Evolutionary conservation across 2,329 filamentous ascomycete species (phyloP).

Genomic region (Aschersonia sp.): DNA sequence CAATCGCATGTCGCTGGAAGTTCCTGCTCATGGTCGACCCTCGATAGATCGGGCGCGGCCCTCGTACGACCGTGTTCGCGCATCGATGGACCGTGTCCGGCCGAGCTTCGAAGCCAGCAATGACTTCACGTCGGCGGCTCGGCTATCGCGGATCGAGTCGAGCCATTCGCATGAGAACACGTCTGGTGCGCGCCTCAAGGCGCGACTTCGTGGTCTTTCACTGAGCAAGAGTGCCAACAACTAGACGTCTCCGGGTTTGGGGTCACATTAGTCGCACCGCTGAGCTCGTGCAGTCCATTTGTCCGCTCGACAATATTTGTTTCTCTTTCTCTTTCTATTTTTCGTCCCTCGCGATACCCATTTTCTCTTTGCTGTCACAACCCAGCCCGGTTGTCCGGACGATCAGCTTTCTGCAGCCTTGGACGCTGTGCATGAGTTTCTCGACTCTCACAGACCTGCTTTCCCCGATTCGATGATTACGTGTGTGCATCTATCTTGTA

Average conservation of each 20-base stretch:
- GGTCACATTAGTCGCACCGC: no score
- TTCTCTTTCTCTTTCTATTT: not conserved
- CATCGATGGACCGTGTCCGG: conserved; percentile 74
- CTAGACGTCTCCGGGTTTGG: not conserved
- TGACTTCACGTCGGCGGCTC: conserved; percentile 83
- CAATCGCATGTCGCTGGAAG: conserved; percentile 39
- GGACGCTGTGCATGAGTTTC: conserved; percentile 32
- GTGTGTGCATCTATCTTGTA: no score
- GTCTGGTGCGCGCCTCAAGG: conserved; percentile 14
- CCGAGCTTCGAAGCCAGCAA: conserved; percentile 75
- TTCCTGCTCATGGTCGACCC: conserved; percentile 24
- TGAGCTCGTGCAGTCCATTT: not conserved
- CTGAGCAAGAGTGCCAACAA: conserved; percentile 21
- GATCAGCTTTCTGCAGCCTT: conserved; percentile 7
- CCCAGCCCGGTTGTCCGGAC: no score
- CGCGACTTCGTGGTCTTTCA: conserved; percentile 27
- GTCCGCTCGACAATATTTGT: not conserved
- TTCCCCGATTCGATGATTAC: conserved; percentile 3
- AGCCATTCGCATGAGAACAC: conserved; percentile 30
- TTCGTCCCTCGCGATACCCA: not conserved
- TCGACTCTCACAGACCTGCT: conserved; percentile 5
- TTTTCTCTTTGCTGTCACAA: no score
- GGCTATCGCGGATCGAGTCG: conserved; percentile 73
- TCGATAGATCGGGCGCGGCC: conserved; percentile 59
- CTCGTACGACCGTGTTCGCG: conserved; percentile 76